Percentiles rank a stretch among this genome's conserved stretches.
Conservation (phyloP, 345 rosid genomes). For the Aurinia saxatilis region DNA sequence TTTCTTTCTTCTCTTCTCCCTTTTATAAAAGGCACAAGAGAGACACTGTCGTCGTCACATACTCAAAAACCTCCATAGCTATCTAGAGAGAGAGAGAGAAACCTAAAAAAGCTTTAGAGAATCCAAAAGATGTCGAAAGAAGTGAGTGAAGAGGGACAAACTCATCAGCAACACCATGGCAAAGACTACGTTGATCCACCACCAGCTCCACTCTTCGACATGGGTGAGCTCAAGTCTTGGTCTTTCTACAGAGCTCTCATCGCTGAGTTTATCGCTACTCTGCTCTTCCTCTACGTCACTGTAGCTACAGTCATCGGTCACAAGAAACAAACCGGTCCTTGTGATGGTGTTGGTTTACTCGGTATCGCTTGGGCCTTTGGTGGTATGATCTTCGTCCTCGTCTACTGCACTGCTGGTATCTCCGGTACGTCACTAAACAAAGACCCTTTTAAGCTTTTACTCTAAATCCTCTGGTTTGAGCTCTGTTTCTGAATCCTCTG, state of each 20-base stretch:
- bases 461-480: not conserved
- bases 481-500: not conserved
- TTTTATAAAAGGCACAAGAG: constrained; percentile 26
- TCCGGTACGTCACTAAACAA: constrained; percentile 40
- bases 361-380: constrained; percentile 96
- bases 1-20: not conserved
- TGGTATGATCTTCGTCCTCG: constrained; percentile 63
- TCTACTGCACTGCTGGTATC: constrained; percentile 73
- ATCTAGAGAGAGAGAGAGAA: not conserved
- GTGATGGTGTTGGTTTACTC: constrained; percentile 79
- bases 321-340: constrained; percentile 50
- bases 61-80: not conserved
- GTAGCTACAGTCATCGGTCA: constrained; percentile 83
- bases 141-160: constrained; percentile 67
- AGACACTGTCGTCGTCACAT: constrained; percentile 16
- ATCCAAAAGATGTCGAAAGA: constrained; percentile 82
- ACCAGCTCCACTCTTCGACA: constrained; percentile 73
- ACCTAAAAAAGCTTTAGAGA: too few relatives aligned
- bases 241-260: constrained; percentile 89
- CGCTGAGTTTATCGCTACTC: constrained; percentile 92
- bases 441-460: too few relatives aligned
- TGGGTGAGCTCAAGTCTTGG: constrained; percentile 68
- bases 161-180: constrained; percentile 40
- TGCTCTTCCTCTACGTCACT: constrained; percentile 79
- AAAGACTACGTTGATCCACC: constrained; percentile 98